Evolutionary conservation across 106 monocot species (phyloP).

Genomic region (Dactylorhiza incarnata): DNA sequence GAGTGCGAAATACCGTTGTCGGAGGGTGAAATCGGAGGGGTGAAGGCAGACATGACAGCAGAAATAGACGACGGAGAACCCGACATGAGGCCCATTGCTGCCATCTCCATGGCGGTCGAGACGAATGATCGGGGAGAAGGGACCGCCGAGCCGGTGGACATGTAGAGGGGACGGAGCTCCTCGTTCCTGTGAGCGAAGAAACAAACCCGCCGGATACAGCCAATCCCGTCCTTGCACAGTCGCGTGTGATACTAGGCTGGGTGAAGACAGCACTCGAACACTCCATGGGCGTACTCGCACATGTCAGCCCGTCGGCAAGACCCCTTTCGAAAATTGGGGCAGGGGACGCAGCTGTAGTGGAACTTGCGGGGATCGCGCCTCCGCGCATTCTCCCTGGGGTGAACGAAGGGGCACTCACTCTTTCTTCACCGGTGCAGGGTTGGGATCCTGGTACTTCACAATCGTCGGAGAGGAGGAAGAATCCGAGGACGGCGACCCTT

Average conservation of each 20-base stretch:
- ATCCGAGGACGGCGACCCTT: conserved; percentile 32
- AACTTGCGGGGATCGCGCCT: conserved; percentile 74
- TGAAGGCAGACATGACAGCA: conserved; percentile 51
- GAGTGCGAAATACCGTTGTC: conserved; percentile 34
- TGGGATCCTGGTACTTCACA: background rate
- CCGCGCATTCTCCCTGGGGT: conserved; percentile 79
- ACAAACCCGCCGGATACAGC: conserved; percentile 72
- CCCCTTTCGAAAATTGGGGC: conserved; percentile 80
- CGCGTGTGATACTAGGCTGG: conserved; percentile 80
- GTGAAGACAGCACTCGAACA: conserved; percentile 92
- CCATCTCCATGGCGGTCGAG: conserved; percentile 39
- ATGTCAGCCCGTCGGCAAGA: conserved; percentile 58
- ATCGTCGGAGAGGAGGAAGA: conserved; percentile 26
- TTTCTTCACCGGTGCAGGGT: conserved; percentile 30
- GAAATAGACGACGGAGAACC: conserved; percentile 57
- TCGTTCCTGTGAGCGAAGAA: conserved; percentile 79
- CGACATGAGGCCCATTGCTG: conserved; percentile 43
- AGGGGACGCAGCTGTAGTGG: conserved; percentile 83
- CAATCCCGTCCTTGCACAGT: conserved; percentile 69
- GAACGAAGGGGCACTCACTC: conserved; percentile 89
- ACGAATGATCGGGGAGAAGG: conserved; percentile 39
- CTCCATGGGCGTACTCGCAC: conserved; percentile 85
- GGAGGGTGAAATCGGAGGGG: conserved; percentile 59
- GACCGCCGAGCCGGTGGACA: conserved; percentile 59
- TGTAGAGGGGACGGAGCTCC: conserved; percentile 60